Base-by-base conservation (phyloP, 768 basidiomycete species). In the Tylopilus intermedius region DNA sequence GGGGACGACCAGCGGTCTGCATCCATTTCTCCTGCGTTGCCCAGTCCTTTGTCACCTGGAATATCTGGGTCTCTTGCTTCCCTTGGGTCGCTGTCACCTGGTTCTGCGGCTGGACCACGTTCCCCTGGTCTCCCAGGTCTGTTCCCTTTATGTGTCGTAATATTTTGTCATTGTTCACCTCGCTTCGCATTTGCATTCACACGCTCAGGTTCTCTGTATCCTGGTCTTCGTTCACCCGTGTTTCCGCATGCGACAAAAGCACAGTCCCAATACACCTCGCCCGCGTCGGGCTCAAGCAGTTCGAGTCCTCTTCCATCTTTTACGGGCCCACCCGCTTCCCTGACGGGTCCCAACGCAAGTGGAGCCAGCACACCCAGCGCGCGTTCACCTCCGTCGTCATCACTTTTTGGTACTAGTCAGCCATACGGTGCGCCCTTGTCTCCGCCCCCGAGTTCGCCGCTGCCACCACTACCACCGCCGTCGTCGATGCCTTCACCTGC, bases 71-170 rank as follows among this genome's bases (percentile, higher is more conserved):
- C 59, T n/a, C 49, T 42, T n/a, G 52, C 47, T 9, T 24, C 58
- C 1, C 61, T 62, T 44, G 53, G n/a, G 5, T 54, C 64, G 2
- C 13, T 59, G 24, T 54, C 64, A 1, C 56, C 62, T 10, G 56
- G 65, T 18, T 45, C 59, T 0, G n/a, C 60, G 3, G 56, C 60
- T 13, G 62, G 65, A 21, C 53, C 39, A 1, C 62, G 57, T 8
- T 64, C 65, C 13, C 65, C 63, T 46, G 52, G 57, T 11, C 51
- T 64, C 29, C 59, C 62, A 56, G 65, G 64, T 65, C 11, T 13
- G 65, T 67, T 38, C 8, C 13, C 15, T 53, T 33, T 37, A 39
- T 5, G 21, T 56, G 5, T 43, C 53, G 47, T 59, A 33, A 50
- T 15, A 7, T 56, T n/a, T 8, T 15, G 46, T 57, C 39, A 49